These are phyloP conservation scores for Cryphonectria japonica DNA, from an alignment of 2,329 filamentous ascomycete species.

Conservation along the genomic window DNA sequence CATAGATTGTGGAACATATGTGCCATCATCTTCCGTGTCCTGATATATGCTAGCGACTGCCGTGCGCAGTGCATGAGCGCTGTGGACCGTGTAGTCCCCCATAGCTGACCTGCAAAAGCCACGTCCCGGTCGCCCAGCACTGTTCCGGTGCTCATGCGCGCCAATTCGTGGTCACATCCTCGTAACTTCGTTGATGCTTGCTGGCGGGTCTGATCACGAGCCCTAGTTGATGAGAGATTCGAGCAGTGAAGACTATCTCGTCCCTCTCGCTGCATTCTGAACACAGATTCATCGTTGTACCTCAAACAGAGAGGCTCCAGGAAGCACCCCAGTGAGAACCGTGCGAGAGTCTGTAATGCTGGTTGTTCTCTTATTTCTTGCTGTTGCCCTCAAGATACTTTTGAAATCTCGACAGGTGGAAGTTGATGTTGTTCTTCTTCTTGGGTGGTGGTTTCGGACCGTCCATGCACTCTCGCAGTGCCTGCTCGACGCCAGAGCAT, in stretches of 20 bases:
- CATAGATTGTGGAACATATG: not conserved
- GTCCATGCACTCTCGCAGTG: conserved; percentile 78
- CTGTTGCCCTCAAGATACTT: conserved; percentile 68
- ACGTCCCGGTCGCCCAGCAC: not conserved
- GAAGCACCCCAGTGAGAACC: not conserved
- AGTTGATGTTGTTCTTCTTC: conserved; percentile 82
- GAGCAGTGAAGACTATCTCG: not conserved
- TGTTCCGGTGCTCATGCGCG: not conserved
- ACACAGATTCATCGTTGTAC: not conserved
- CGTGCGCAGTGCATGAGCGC: not conserved
- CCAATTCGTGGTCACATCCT: not conserved
- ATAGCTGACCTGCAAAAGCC: not conserved
- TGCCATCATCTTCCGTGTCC: not conserved
- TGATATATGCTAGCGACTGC: not conserved
- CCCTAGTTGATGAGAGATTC: not conserved
- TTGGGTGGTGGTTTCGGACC: conserved; percentile 57
- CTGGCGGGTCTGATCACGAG: not conserved
- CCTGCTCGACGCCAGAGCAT: conserved; percentile 62
- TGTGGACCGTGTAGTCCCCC: not conserved
- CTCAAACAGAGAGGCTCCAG: not conserved
- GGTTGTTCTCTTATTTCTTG: conserved; percentile 28
- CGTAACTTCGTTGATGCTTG: not conserved
- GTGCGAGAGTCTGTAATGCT: not conserved
- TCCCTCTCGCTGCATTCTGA: not conserved
- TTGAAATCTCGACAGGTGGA: conserved; percentile 81